These are phyloP conservation scores for Gnomoniopsis sp. DNA, from an alignment of 2,329 filamentous ascomycete genomes.

Conservation along the genomic window DNA sequence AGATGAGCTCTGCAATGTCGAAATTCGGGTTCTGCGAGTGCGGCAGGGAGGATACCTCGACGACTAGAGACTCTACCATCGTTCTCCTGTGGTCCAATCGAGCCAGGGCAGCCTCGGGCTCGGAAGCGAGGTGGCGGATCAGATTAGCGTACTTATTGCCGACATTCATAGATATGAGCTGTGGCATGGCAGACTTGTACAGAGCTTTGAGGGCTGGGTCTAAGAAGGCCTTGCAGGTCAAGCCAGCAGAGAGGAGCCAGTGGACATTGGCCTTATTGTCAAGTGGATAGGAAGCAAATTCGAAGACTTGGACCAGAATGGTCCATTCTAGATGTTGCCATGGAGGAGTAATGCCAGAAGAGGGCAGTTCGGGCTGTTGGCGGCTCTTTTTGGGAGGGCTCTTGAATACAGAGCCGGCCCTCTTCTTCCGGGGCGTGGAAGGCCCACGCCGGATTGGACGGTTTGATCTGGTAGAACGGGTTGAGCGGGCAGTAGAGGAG, in stretches of 20 bases:
- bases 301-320: constrained; percentile 67
- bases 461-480: neutral
- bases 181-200: constrained; percentile 61
- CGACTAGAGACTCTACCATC: constrained; percentile 67
- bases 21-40: constrained; percentile 50
- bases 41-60: constrained; percentile 63
- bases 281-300: constrained; percentile 60
- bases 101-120: constrained; percentile 41
- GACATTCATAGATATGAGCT: constrained; percentile 41
- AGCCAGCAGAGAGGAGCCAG: constrained; percentile 65
- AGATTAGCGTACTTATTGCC: constrained; percentile 44
- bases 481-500: neutral
- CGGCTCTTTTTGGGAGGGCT: constrained; percentile 5
- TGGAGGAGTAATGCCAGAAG: constrained; percentile 22
- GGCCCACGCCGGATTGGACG: no score
- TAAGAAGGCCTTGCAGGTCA: constrained; percentile 60
- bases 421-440: constrained; percentile 6
- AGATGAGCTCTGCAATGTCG: constrained; percentile 48
- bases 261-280: constrained; percentile 38
- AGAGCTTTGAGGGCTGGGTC: constrained; percentile 72
- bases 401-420: neutral
- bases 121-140: constrained; percentile 46
- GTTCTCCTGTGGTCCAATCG: constrained; percentile 56
- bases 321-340: constrained; percentile 43
- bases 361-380: constrained; percentile 14